Conservation (phyloP, 2,329 filamentous ascomycete genomes). For the Aphanocladium album region DNA sequence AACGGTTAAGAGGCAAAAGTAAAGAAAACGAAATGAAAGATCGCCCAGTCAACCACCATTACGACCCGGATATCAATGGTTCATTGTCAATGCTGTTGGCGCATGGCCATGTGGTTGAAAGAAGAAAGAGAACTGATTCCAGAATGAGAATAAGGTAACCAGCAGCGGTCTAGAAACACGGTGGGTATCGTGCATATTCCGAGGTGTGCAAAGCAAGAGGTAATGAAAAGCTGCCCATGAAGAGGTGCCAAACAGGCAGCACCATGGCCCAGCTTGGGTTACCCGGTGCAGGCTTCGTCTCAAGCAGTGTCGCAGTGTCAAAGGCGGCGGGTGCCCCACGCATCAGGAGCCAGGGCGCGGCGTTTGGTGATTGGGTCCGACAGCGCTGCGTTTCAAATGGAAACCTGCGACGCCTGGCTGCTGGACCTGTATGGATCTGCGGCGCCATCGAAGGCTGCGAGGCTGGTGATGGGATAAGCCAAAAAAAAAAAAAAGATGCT, state of each 20-base stretch:
- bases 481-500: neutral
- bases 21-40: neutral
- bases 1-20: constrained; percentile 16
- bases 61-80: neutral
- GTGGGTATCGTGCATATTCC: neutral
- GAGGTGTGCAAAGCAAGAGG: neutral
- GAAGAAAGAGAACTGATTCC: neutral
- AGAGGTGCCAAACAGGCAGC: neutral
- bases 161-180: neutral
- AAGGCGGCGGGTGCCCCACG: constrained; percentile 3
- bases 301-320: constrained; percentile 6
- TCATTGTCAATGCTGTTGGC: constrained; percentile 1
- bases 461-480: no score
- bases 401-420: constrained; percentile 8
- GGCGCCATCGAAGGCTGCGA: neutral
- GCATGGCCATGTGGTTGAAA: constrained; percentile 5
- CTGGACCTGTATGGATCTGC: neutral
- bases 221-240: neutral
- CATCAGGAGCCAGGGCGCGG: neutral
- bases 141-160: neutral
- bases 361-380: neutral
- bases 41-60: constrained; percentile 1
- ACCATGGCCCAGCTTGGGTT: neutral
- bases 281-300: constrained; percentile 5
- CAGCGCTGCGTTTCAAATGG: constrained; percentile 11